Conservation (phyloP, 208 protist species). For the Willaertia magna region DNA sequence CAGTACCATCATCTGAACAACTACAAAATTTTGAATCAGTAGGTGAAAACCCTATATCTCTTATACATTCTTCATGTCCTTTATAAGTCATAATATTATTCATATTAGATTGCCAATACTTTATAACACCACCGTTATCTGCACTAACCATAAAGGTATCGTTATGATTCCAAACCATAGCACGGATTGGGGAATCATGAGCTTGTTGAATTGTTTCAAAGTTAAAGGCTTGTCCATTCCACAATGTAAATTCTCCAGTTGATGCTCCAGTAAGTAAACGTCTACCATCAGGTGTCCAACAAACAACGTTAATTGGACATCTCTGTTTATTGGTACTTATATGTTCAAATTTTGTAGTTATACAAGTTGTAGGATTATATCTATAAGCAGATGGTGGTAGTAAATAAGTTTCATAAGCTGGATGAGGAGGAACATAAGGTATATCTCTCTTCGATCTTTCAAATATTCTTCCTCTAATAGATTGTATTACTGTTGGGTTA, state of each 20-base stretch:
- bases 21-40: conserved; percentile 57
- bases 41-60: conserved; percentile 39
- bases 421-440: conserved; percentile 20
- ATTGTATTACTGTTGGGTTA: conserved; percentile 25
- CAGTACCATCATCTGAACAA: conserved; percentile 47
- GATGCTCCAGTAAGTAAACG: conserved; percentile 42
- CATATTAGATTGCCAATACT: conserved; percentile 72
- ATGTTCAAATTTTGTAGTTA: conserved; percentile 27
- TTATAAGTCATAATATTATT: conserved; percentile 49
- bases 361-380: conserved; percentile 18
- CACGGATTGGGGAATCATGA: conserved; percentile 34
- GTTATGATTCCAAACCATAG: conserved; percentile 63
- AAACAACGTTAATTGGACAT: conserved; percentile 29
- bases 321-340: conserved; percentile 27
- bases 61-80: conserved; percentile 9
- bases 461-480: background rate
- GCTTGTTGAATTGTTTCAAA: conserved; percentile 69
- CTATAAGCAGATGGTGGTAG: conserved; percentile 19
- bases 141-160: conserved; percentile 56
- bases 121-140: conserved; percentile 51
- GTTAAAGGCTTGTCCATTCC: conserved; percentile 78
- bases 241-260: conserved; percentile 74
- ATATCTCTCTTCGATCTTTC: conserved; percentile 20
- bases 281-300: conserved; percentile 50
- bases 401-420: conserved; percentile 9